These are phyloP conservation scores for Aspergillus diversus DNA, from an alignment of 495 filamentous ascomycete genomes.

Conservation along the genomic window DNA sequence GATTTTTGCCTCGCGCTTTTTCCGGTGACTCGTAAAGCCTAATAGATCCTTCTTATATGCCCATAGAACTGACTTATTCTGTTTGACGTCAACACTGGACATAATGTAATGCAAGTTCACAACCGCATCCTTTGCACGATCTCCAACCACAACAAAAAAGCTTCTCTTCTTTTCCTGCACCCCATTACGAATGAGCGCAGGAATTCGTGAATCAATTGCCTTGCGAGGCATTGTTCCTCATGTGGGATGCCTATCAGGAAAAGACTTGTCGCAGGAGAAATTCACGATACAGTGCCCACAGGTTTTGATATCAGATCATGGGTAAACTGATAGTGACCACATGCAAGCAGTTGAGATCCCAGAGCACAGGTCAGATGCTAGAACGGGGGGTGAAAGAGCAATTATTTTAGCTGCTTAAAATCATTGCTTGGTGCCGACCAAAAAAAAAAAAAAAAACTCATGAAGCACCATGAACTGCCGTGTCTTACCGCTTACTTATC, in stretches of 20 bases:
- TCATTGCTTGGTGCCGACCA: neutral
- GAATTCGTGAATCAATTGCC: conserved; percentile 86
- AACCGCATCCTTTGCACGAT: conserved; percentile 95
- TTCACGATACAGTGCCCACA: conserved; percentile 1
- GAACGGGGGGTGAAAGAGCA: conserved; percentile 3
- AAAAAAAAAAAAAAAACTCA: conserved; percentile 29
- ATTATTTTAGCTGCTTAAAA: conserved; percentile 2
- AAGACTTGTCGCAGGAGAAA: neutral
- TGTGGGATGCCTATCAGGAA: neutral
- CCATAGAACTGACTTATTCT: conserved; percentile 97
- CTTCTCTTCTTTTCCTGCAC: conserved; percentile 96
- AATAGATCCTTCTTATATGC: conserved; percentile 99
- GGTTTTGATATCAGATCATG: neutral
- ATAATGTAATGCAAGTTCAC: conserved; percentile 94
- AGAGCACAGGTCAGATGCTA: conserved; percentile 13
- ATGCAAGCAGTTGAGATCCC: neutral
- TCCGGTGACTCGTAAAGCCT: conserved; percentile 92
- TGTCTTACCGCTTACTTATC: conserved; percentile 21
- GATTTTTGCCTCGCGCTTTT: conserved; percentile 97
- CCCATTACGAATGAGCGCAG: conserved; percentile 93
- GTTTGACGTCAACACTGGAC: conserved; percentile 84
- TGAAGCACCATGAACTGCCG: conserved; percentile 18
- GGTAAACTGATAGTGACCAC: neutral
- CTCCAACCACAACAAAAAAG: conserved; percentile 96
- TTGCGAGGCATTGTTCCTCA: conserved; percentile 54